Evolutionary conservation across 1,284 basidiomycete species (phyloP).

Genomic region (Baeospora myosura): DNA sequence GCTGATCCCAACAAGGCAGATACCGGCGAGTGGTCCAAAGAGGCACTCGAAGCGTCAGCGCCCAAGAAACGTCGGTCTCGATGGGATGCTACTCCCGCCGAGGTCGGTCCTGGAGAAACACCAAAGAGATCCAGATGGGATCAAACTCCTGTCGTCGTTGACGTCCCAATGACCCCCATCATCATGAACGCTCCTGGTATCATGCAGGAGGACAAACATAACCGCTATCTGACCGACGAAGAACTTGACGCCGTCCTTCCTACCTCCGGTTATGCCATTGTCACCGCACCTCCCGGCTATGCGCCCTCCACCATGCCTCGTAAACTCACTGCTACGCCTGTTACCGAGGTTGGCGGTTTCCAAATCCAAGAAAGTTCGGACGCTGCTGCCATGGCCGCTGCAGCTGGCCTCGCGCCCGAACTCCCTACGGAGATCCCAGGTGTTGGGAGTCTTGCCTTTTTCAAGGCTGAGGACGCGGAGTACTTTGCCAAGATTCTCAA

Average conservation of each 20-base stretch:
- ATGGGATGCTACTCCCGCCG: constrained; percentile 87
- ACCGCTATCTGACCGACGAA: constrained; percentile 90
- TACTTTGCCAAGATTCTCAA: constrained; percentile 97
- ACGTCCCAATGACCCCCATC: constrained; percentile 63
- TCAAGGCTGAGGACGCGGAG: constrained; percentile 91
- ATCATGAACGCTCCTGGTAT: constrained; percentile 82
- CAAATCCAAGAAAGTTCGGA: constrained; percentile 94
- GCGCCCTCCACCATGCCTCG: constrained; percentile 76
- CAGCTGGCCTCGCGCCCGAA: constrained; percentile 87
- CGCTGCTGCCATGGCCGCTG: constrained; percentile 78
- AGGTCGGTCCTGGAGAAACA: constrained; percentile 49
- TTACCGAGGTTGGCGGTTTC: constrained; percentile 79
- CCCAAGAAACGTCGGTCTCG: constrained; percentile 89
- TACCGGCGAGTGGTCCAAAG: constrained; percentile 65
- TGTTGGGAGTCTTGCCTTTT: constrained; percentile 70
- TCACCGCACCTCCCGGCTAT: constrained; percentile 92
- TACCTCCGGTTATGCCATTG: constrained; percentile 81
- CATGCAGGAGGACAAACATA: constrained; percentile 88
- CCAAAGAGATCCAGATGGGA: constrained; percentile 94
- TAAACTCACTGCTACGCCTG: constrained; percentile 69
- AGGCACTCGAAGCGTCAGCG: constrained; percentile 61
- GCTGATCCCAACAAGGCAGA: constrained; percentile 51
- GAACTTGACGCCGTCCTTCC: constrained; percentile 92
- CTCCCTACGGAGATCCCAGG: constrained; percentile 99
- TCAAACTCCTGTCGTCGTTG: constrained; percentile 60